Conservation (phyloP, 1,284 basidiomycete genomes). For the Wolfiporia cocos region DNA sequence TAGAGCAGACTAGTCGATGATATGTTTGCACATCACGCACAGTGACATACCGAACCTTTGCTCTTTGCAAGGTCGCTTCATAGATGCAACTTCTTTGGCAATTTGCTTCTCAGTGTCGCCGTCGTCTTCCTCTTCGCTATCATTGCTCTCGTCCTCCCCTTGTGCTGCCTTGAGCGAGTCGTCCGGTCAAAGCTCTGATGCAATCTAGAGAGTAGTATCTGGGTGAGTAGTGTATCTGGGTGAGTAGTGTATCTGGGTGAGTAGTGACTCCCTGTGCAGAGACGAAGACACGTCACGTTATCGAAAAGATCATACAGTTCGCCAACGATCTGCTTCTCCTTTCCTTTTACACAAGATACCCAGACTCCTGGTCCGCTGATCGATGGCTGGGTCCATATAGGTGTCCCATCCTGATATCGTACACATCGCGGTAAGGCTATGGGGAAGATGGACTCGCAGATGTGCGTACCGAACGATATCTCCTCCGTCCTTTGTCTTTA, state of each 20-base stretch:
- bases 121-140: conserved; percentile 29
- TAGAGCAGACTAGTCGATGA: conserved; percentile 26
- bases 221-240: no score
- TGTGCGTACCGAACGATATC: conserved; percentile 22
- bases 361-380: conserved; percentile 78
- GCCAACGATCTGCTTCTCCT: conserved; percentile 67
- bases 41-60: conserved; percentile 55
- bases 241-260: no score
- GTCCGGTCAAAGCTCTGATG: conserved; percentile 63
- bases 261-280: no score
- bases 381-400: conserved; percentile 53
- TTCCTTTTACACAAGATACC: conserved; percentile 78
- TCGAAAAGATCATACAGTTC: conserved; percentile 77
- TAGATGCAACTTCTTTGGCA: conserved; percentile 59
- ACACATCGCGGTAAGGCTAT: neutral
- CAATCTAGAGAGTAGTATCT: conserved; percentile 46
- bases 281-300: conserved; percentile 42
- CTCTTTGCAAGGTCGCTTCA: conserved; percentile 60
- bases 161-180: conserved; percentile 6
- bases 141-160: conserved; percentile 13
- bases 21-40: conserved; percentile 1
- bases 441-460: no score
- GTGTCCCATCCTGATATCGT: conserved; percentile 49
- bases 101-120: conserved; percentile 64
- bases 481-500: conserved; percentile 17